Percentiles rank a stretch among this genome's conserved stretches.
Conservation (phyloP, 23 red algal species). For the Pyropia haitanensis region DNA sequence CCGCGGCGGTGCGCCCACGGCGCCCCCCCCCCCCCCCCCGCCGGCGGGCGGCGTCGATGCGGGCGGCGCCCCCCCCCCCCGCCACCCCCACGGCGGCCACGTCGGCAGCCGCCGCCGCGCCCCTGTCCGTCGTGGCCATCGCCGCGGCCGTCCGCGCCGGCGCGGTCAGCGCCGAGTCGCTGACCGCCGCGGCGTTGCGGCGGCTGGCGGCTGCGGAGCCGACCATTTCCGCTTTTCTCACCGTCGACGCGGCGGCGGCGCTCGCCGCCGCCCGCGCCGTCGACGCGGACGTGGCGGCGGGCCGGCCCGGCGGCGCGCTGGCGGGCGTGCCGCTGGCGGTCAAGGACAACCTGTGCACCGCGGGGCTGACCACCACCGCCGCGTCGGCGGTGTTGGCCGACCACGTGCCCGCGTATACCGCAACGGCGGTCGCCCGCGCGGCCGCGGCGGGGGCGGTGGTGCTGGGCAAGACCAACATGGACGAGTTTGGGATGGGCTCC, state of each 20-base stretch:
- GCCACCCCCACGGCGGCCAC: too few relatives aligned
- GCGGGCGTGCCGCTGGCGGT: conserved; percentile 75
- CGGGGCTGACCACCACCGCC: conserved; percentile 58
- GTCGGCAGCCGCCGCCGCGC: too few relatives aligned
- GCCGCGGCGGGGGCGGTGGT: conserved; percentile 61
- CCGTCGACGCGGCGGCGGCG: conserved; percentile 44
- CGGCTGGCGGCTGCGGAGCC: conserved; percentile 46
- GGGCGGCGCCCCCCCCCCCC: too few relatives aligned
- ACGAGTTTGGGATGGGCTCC: conserved; percentile 96
- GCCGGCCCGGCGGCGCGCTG: conserved; percentile 30
- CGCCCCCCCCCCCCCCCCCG: too few relatives aligned
- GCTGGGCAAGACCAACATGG: conserved; percentile 90
- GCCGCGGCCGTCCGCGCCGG: too few relatives aligned
- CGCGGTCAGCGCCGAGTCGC: too few relatives aligned
- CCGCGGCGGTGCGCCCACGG: too few relatives aligned
- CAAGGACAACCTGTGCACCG: conserved; percentile 83
- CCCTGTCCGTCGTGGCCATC: too few relatives aligned
- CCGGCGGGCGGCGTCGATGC: too few relatives aligned
- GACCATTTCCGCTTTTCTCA: conserved; percentile 37
- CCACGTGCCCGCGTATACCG: conserved; percentile 56
- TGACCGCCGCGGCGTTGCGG: background rate
- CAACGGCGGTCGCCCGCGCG: conserved; percentile 59
- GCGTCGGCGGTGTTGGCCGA: conserved; percentile 48
- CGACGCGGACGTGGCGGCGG: conserved; percentile 30
- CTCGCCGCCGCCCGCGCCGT: conserved; percentile 25